Percentiles rank a stretch among this genome's conserved stretches.
Evolutionary conservation across 2,329 filamentous ascomycete species (phyloP).

Genomic region (Arthroderma sp.): DNA sequence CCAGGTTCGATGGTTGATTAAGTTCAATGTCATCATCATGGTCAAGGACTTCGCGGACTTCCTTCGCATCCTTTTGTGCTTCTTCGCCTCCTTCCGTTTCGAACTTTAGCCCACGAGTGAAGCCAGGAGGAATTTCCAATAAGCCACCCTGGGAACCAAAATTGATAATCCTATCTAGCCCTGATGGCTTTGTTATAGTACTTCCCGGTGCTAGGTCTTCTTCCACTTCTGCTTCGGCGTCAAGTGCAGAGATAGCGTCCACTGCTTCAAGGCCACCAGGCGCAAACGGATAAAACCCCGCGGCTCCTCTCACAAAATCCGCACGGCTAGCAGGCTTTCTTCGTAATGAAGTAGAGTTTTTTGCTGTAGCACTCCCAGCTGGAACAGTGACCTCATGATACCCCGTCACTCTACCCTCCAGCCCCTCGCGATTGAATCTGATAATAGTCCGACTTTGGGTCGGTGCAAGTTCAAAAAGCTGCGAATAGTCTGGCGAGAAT

Average conservation of each 20-base stretch:
- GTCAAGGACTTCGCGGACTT: slow-evolving; percentile 54
- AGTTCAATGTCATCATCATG: slow-evolving; percentile 28
- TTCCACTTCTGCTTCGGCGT: slow-evolving; percentile 55
- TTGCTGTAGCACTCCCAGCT: slow-evolving; percentile 76
- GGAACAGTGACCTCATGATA: slow-evolving; percentile 92
- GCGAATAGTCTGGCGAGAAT: slow-evolving; percentile 62
- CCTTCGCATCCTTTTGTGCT: slow-evolving; percentile 48
- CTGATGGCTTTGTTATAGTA: slow-evolving; percentile 29
- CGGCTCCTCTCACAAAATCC: slow-evolving; percentile 84
- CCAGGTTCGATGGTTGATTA: slow-evolving; percentile 20
- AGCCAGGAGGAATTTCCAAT: slow-evolving; percentile 69
- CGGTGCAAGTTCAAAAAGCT: slow-evolving; percentile 74
- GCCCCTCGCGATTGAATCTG: slow-evolving; percentile 77
- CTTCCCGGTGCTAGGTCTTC: slow-evolving; percentile 33
- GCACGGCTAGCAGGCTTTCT: slow-evolving; percentile 76
- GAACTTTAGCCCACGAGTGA: slow-evolving; percentile 66
- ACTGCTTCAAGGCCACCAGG: slow-evolving; percentile 81
- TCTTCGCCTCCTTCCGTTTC: slow-evolving; percentile 44
- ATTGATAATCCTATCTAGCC: slow-evolving; percentile 75
- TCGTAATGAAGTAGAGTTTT: slow-evolving; percentile 82
- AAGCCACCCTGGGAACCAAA: slow-evolving; percentile 66
- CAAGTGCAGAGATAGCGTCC: slow-evolving; percentile 70
- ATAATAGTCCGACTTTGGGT: slow-evolving; percentile 93
- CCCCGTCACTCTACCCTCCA: slow-evolving; percentile 84
- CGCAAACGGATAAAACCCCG: slow-evolving; percentile 88